A percentile compares a stretch with the other conserved stretches of the same genome.
phyloP scores from a whole-genome alignment of 345 rosid species.

The Sonneratia alba region DNA sequence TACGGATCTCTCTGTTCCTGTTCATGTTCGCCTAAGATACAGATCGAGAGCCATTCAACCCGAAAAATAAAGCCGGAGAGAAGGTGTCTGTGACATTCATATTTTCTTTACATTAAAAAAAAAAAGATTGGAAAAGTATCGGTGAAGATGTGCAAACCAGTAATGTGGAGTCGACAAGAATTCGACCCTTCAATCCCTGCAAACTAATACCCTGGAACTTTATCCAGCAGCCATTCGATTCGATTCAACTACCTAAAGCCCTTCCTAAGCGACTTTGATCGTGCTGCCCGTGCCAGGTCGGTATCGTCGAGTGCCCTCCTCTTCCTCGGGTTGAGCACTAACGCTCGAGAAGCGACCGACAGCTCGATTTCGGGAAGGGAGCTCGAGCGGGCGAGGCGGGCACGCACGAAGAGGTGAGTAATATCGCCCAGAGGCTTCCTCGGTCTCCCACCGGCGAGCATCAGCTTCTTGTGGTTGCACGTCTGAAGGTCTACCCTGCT shows the following conservation, averaged over 20 bases:
- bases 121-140: too few species aligned
- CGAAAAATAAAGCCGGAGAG: too few species aligned
- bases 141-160: background rate
- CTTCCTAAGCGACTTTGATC: slow-evolving; percentile 5
- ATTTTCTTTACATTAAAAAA: too few species aligned
- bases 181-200: background rate
- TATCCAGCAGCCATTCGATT: background rate
- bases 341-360: background rate
- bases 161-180: background rate
- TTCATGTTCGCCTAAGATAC: too few species aligned
- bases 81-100: too few species aligned
- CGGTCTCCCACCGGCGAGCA: background rate
- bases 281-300: background rate
- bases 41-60: too few species aligned
- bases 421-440: slow-evolving; percentile 9
- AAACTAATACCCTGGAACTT: background rate
- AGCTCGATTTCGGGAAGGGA: background rate
- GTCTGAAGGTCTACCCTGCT: background rate
- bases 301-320: slow-evolving; percentile 3
- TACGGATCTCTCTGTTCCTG: too few species aligned
- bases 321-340: background rate
- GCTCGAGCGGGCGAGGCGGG: background rate
- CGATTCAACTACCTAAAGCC: slow-evolving; percentile 1
- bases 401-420: slow-evolving; percentile 1
- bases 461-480: background rate